Evolutionary conservation across 345 rosid genomes (phyloP), one percentile per base, ranked within the genome.

Genomic region (Brassica cretica): DNA sequence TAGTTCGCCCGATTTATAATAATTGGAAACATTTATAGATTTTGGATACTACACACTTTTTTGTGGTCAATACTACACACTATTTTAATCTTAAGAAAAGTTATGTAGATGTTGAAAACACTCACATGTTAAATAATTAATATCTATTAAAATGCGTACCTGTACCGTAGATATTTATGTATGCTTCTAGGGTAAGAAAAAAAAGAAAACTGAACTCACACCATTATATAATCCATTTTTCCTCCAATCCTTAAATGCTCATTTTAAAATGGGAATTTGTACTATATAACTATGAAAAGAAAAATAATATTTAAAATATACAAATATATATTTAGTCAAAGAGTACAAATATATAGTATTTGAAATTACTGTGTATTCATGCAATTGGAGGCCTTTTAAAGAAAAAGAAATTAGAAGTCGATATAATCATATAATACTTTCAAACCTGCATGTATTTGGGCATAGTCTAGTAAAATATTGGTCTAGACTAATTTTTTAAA

Each of bases 1-100:
- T 78, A 66, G 69, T 66, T 78, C 68, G 77, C 68, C 68, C 32
- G 29, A 41, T 58, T 29, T n/a, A n/a, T 72, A 27, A 27, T 27
- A 24, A 27, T 27, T 39, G 35, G 6, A 61, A 19, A 27, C 59
- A 41, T 25, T 14, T 41, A 2, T 62, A 19, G 12, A 21, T 49
- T 21, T 76, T 0, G 19, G 19, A 53, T 15, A 15, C 2, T 5
- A 49, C 56, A 49, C 56, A 44, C 53, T 12, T 10, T n/a, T 49
- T n/a, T 32, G 5, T 32, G 7, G 7, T 32, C 7, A 32, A 5
- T 33, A 5, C 37, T 33, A 46, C 53, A 46, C 59, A 49, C 55
- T 5, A 14, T 16, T 53, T 16, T 16, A 44, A n/a, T 5, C 19
- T n/a, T 51, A 16, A 16, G 24, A 53, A 2, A 16, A 53, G 2